A percentile compares a stretch with the other conserved stretches of the same genome.
Evolutionary conservation across 306 rosid species (phyloP).

Genomic region (Pyrus betulifolia): DNA sequence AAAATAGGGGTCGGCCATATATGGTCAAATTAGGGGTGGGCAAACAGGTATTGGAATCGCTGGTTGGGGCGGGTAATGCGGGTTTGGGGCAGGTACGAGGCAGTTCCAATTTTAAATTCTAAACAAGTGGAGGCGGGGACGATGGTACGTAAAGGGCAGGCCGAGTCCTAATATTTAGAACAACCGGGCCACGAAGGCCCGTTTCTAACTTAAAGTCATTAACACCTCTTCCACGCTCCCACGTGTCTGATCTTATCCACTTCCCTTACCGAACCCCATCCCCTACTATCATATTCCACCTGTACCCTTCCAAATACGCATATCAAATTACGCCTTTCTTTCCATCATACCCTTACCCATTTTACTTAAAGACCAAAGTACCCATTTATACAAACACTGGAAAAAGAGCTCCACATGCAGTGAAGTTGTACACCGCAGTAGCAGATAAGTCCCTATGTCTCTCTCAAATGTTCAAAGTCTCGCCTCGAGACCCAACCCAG

Average conservation of each 20-base stretch:
- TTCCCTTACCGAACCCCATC: not conserved
- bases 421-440: not conserved
- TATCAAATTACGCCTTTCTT: accelerated
- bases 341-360: not conserved
- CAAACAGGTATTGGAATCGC: too few species aligned
- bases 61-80: too few species aligned
- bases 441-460: not conserved
- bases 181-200: too few species aligned
- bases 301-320: not conserved
- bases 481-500: not conserved
- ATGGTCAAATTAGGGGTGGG: too few species aligned
- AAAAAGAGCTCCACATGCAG: accelerated
- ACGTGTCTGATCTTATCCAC: conserved; percentile 26
- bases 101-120: too few species aligned
- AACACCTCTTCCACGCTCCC: too few species aligned
- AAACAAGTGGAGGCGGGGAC: too few species aligned
- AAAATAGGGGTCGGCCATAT: too few species aligned
- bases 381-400: not conserved
- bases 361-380: not conserved
- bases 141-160: too few species aligned
- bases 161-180: too few species aligned
- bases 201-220: too few species aligned
- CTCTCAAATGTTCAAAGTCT: not conserved
- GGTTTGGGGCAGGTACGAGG: too few species aligned
- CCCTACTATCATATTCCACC: not conserved